Base-by-base conservation (phyloP, 2,329 filamentous ascomycete species). In the Escovopsis sp. region DNA sequence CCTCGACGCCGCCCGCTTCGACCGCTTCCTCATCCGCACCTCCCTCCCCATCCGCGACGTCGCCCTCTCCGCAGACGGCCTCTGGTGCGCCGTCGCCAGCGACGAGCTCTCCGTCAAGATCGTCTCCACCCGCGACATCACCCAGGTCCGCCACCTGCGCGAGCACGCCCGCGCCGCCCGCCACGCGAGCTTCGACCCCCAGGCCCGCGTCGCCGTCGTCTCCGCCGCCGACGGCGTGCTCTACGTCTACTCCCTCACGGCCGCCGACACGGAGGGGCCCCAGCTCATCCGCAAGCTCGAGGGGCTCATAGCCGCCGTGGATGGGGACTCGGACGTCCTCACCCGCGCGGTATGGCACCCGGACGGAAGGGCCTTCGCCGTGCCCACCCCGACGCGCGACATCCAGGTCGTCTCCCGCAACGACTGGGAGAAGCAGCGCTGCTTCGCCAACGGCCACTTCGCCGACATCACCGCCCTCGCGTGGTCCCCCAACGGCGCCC, bases 31-130 rank as follows among this genome's bases (percentile, higher is more conserved):
- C 34, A 70, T 86, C 18, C 77, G 90, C 43, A 83, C 79, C 39
- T 78, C 85, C n/a, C 63, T 94, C 3, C 84, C 90, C 1, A 74
- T 94, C 23, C 74, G 90, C 49, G 86, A 94, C 54, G 66, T 98
- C 35, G 77, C 83, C 4, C 63, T 98, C 12, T 87, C 85, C 3
- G 71, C 75, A 2, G 82, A 96, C 52, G 70, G 73, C 0, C 72
- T 82, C 48, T 96, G 86, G 87, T 83, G 79, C 44, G 90, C 90
- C 21, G 85, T 96, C 18, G 86, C 87, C n/a, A 94, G 87, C 65
- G 92, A 96, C 55, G 90, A 98, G 56, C 65, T 94, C 39, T 81
- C 79, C 2, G 84, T 96, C 45, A 94, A 93, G 55, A 63, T 98
- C 16, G 84, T 98, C 42, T 81, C 80, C 48, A 80, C 79, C 23